phyloP scores from a whole-genome alignment of 441 rosid genomes.

The Erodium moschatum region DNA sequence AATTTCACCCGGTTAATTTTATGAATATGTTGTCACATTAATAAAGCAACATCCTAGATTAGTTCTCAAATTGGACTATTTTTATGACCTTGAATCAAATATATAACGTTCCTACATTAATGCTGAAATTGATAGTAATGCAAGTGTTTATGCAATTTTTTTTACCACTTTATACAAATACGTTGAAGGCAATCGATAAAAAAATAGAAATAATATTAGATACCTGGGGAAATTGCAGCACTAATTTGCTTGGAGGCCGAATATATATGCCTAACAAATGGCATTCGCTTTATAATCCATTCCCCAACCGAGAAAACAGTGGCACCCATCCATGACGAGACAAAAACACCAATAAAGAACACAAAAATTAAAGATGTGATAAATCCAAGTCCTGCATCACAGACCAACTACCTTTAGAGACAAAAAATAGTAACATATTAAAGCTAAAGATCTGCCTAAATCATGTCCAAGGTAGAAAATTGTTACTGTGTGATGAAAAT shows the following conservation, averaged over 20 bases:
- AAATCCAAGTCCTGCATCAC: conserved; percentile 83
- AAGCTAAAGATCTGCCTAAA: too few species aligned
- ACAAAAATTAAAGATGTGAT: conserved; percentile 75
- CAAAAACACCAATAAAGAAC: conserved; percentile 79
- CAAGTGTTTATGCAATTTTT: background rate
- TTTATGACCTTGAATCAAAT: background rate
- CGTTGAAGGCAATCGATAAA: background rate
- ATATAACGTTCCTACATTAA: too few species aligned
- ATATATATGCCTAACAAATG: conserved; percentile 78
- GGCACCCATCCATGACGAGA: conserved; percentile 94
- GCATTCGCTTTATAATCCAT: conserved; percentile 92
- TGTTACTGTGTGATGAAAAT: too few species aligned
- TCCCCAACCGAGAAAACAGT: conserved; percentile 77
- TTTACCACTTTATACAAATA: background rate
- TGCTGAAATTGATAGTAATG: background rate
- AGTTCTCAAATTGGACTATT: background rate
- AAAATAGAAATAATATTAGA: background rate
- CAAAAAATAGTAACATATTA: too few species aligned
- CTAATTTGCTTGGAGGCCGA: conserved; percentile 92
- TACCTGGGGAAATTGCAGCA: conserved; percentile 87
- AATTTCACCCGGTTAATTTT: too few species aligned
- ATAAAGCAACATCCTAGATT: too few species aligned
- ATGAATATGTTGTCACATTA: too few species aligned
- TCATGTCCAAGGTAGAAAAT: too few species aligned
- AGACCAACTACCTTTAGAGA: conserved; percentile 15